Base-by-base conservation (phyloP, 805 yeast species). In the Candida endomychidarum region DNA sequence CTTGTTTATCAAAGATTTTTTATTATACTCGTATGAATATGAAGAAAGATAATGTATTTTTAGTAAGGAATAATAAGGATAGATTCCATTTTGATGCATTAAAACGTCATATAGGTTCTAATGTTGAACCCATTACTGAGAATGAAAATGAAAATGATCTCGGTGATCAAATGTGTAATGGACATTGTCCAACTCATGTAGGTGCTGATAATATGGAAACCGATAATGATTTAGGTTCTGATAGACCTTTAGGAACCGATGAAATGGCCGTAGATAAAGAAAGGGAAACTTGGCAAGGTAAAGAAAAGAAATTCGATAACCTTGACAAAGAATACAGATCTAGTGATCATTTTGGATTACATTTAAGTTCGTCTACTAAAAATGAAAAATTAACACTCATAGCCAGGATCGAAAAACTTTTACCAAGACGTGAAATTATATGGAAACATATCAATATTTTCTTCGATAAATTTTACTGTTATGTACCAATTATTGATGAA, bases 401-500 rank as follows among this genome's bases (percentile, higher is more conserved):
- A n/a, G 11, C 8, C 2, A 30, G 5, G 5, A 36, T 46, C 7
- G 34, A 35, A 21, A n/a, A 15, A 8, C 12, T 37, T 17, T 30
- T 46, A 19, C 50, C 50, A 12, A 33, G 16, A 20, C 34, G 35
- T 22, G 30, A 29, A 10, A 37, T 43, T n/a, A 41, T 46, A 16
- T 43, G 47, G 47, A 31, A 26, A 18, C 23, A 36, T 7, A 30
- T 43, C 2, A 40, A 41, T 28, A 23, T 14, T 7, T 77, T 65
- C 48, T 74, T 72, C 52, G 50, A 53, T 12, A 57, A 56, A 44
- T 50, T 75, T 3, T 72, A 74, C 48, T 73, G 77, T 1, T 71
- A 64, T 44, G 59, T 63, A 52, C 81, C 81, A 1, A 70, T 57
- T 34, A 33, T 76, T 17, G 75, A 72, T 46, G 65, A 67, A 43